Conservation (phyloP, 2,329 filamentous ascomycete genomes). For the Microsporum audouinii region DNA sequence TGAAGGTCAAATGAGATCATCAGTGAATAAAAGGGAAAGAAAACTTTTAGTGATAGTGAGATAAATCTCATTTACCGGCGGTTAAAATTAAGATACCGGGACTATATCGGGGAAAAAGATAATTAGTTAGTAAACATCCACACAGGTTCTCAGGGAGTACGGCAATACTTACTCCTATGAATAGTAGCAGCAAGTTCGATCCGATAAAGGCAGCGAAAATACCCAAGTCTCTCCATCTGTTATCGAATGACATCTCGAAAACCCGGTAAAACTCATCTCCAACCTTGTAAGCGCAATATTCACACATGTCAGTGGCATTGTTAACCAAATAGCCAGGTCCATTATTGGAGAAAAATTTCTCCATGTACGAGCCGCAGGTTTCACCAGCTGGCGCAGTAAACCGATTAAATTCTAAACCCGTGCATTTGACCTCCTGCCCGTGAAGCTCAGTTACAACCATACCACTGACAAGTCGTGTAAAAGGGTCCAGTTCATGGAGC, state of each 20-base stretch:
- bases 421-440: constrained; percentile 23
- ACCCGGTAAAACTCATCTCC: constrained; percentile 69
- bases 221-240: constrained; percentile 72
- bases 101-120: constrained; percentile 17
- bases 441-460: constrained; percentile 28
- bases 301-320: constrained; percentile 37
- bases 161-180: constrained; percentile 41
- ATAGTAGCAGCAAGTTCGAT: constrained; percentile 60
- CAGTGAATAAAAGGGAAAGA: too few species aligned
- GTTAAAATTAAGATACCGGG: constrained; percentile 38
- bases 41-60: neutral
- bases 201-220: constrained; percentile 66
- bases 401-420: constrained; percentile 24
- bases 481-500: constrained; percentile 58
- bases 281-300: constrained; percentile 56
- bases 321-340: constrained; percentile 42
- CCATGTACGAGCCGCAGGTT: constrained; percentile 48
- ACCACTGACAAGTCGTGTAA: constrained; percentile 47
- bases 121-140: constrained; percentile 9
- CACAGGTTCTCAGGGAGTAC: neutral
- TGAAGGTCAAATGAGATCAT: neutral
- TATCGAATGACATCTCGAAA: constrained; percentile 53
- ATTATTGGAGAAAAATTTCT: constrained; percentile 26
- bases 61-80: constrained; percentile 17
- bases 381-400: constrained; percentile 46